Evolutionary conservation across 2,329 filamentous ascomycete species (phyloP), one percentile per base, ranked within the genome.

Genomic region (Pseudocercospora fuligena): DNA sequence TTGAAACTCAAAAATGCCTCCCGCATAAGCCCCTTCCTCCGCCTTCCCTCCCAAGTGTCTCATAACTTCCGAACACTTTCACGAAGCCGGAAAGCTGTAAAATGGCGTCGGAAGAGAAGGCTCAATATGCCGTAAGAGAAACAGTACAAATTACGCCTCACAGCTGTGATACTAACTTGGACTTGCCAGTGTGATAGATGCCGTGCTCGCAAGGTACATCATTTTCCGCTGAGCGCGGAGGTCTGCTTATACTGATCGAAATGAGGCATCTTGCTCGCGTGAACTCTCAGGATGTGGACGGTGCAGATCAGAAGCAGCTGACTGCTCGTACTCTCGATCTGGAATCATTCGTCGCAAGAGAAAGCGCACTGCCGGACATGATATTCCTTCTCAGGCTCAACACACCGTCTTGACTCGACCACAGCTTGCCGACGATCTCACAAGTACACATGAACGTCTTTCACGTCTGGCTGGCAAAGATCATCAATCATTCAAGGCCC

Each of bases 131-230:
- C 19, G 19, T 43, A 46, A 60, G 57, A 25, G n/a, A 25, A 19
- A n/a, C n/a, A n/a, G n/a, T n/a, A n/a, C n/a, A n/a, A n/a, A n/a
- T n/a, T n/a, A n/a, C n/a, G n/a, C 11, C 5, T 40, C 14, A 40
- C 36, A n/a, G 36, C 36, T 40, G 5, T n/a, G 36, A 40, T n/a
- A 40, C 36, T 40, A 40, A 40, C 11, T 1, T 7, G 3, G 14
- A 23, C 7, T 23, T 46, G 29, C 25, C 49, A 71, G 70, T 72
- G 69, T 63, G 70, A 73, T 47, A 51, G 47, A 40, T 73, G 70
- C 63, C 65, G 62, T 19, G 65, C 65, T 25, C 66, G 68, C 23
- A 73, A 73, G 63, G 69, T 71, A 31, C 27, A 16, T 31, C 31
- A 21, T 21, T 58, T 19, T 12, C 31, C 23, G 47, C 25, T 16